Conservation (phyloP, 176 grass and related monocot species). For the Musa acuminata region DNA sequence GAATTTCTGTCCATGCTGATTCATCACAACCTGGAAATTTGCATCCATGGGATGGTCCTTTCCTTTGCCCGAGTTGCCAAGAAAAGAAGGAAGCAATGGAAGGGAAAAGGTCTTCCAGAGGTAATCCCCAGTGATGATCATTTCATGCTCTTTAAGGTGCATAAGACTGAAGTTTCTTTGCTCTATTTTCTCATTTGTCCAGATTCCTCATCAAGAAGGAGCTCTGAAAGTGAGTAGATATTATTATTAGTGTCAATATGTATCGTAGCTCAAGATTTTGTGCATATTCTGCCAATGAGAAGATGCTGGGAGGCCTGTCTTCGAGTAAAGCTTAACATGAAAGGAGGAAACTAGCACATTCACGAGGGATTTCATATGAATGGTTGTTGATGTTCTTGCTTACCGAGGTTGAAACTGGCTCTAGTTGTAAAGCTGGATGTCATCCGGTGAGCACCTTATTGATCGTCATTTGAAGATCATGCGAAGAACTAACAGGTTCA, state of each 20-base stretch:
- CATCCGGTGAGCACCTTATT: neutral
- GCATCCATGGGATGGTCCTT: constrained; percentile 75
- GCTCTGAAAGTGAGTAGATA: constrained; percentile 11
- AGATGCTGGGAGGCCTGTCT: neutral
- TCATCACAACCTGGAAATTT: constrained; percentile 48
- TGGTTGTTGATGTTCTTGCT: neutral
- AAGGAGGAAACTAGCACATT: neutral
- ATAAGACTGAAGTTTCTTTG: constrained; percentile 10
- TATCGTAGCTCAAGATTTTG: neutral
- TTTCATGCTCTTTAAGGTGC: constrained; percentile 5
- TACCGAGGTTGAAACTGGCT: neutral
- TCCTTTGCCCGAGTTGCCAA: constrained; percentile 73
- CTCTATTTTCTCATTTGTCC: constrained; percentile 3
- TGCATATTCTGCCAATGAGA: neutral
- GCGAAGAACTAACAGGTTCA: constrained; percentile 6
- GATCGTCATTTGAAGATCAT: constrained; percentile 12
- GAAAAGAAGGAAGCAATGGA: constrained; percentile 92
- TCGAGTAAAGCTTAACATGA: neutral
- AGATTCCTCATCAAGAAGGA: constrained; percentile 27
- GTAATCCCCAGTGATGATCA: constrained; percentile 18
- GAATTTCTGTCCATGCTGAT: constrained; percentile 59
- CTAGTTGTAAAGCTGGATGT: neutral
- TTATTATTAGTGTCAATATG: neutral
- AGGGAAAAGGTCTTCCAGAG: constrained; percentile 49
- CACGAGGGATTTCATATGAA: neutral